phyloP scores from a whole-genome alignment of 1,284 basidiomycete genomes.

The Meira miltonrushii region DNA sequence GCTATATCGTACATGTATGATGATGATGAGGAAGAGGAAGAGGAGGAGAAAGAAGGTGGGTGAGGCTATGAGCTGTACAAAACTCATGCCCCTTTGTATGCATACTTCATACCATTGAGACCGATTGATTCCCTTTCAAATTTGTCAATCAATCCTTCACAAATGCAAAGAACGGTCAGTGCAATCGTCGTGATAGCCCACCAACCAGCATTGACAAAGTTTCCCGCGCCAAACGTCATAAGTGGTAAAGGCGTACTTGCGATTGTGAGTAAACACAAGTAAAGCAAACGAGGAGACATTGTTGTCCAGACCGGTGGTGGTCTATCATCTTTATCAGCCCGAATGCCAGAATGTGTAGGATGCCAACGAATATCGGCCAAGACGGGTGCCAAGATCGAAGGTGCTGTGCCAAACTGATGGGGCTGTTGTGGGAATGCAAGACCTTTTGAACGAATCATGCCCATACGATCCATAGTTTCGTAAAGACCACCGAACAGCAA shows the following conservation, averaged over 20 bases:
- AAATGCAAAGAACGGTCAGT: constrained; percentile 22
- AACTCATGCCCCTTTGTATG: constrained; percentile 43
- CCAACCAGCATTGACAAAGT: constrained; percentile 47
- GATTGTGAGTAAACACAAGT: constrained; percentile 40
- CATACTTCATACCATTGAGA: constrained; percentile 41
- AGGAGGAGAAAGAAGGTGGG: too few relatives aligned
- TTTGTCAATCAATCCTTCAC: constrained; percentile 38
- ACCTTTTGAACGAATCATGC: constrained; percentile 16
- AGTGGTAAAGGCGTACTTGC: constrained; percentile 37
- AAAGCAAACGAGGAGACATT: constrained; percentile 35
- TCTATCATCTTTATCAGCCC: constrained; percentile 18
- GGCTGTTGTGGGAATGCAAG: constrained; percentile 33
- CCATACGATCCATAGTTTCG: constrained; percentile 37
- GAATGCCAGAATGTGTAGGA: constrained; percentile 16
- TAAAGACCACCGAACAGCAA: constrained; percentile 25
- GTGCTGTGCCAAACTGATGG: constrained; percentile 49
- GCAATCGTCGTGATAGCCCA: constrained; percentile 39
- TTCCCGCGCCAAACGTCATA: constrained; percentile 48
- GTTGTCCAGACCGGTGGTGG: constrained; percentile 19
- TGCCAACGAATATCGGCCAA: constrained; percentile 38
- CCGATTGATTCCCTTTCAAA: constrained; percentile 37
- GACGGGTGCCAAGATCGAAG: constrained; percentile 35
- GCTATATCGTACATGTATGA: too few relatives aligned
- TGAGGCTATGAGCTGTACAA: too few relatives aligned
- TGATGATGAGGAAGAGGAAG: too few relatives aligned